Conservation (phyloP, 73 alveolate species). For the Paramecium sonneborni region DNA sequence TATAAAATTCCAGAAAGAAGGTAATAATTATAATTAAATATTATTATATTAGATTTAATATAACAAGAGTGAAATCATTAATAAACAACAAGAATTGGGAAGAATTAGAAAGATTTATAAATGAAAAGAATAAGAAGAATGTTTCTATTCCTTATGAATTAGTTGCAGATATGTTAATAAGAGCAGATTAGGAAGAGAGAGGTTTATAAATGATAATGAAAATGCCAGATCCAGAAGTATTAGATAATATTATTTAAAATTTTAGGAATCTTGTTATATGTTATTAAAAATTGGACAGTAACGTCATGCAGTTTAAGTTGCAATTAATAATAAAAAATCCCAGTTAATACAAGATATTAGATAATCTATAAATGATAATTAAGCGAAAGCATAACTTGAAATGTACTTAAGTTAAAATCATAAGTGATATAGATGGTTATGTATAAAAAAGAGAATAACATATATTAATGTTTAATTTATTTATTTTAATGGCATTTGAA, state of each 20-base stretch:
- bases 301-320: slow-evolving; percentile 28
- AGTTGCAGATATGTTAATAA: slow-evolving; percentile 63
- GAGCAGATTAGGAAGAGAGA: slow-evolving; percentile 55
- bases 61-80: slow-evolving; percentile 52
- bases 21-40: background rate
- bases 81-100: slow-evolving; percentile 39
- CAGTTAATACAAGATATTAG: slow-evolving; percentile 5
- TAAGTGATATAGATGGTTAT: background rate
- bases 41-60: background rate
- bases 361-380: background rate
- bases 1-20: slow-evolving; percentile 58
- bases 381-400: background rate
- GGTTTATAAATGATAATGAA: slow-evolving; percentile 58
- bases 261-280: slow-evolving; percentile 40
- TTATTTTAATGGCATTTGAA: background rate
- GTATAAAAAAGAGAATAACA: background rate
- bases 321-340: slow-evolving; percentile 14
- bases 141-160: slow-evolving; percentile 54
- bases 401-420: background rate
- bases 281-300: slow-evolving; percentile 23
- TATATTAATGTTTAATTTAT: background rate
- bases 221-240: slow-evolving; percentile 64
- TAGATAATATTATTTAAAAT: background rate
- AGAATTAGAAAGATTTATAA: slow-evolving; percentile 42
- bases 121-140: slow-evolving; percentile 54